These are phyloP conservation scores for Podila horticola DNA, from an alignment of 192 early-diverging fungal genomes.

Conservation along the genomic window DNA sequence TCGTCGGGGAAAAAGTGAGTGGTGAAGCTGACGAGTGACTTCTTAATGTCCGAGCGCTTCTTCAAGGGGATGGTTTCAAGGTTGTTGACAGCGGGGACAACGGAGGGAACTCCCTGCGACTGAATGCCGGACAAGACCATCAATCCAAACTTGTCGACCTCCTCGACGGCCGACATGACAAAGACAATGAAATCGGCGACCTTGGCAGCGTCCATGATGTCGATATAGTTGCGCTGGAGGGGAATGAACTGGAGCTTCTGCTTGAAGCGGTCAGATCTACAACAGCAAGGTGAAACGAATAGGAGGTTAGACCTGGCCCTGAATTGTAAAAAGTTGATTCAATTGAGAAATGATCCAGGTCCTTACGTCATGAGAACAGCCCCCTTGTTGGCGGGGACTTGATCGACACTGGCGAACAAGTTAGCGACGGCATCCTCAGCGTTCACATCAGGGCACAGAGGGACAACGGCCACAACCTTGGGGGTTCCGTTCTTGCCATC, in stretches of 20 bases:
- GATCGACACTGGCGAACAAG: constrained; percentile 58
- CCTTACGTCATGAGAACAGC: constrained; percentile 52
- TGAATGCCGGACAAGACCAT: constrained; percentile 84
- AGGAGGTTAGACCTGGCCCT: too few relatives aligned
- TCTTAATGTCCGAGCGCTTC: constrained; percentile 78
- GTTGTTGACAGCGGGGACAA: constrained; percentile 79
- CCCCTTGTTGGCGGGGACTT: constrained; percentile 41
- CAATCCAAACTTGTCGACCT: constrained; percentile 95
- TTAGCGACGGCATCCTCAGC: constrained; percentile 61
- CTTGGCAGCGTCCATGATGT: constrained; percentile 90
- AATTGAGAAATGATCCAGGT: background rate
- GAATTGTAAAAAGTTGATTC: background rate
- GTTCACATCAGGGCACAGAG: constrained; percentile 85
- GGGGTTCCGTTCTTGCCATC: constrained; percentile 83
- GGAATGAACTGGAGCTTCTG: constrained; percentile 90
- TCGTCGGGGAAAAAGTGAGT: constrained; percentile 90
- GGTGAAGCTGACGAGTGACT: constrained; percentile 87
- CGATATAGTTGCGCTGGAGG: constrained; percentile 79
- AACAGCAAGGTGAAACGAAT: too few relatives aligned
- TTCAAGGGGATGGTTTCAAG: constrained; percentile 72
- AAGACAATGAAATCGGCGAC: constrained; percentile 93
- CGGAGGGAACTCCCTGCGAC: constrained; percentile 85
- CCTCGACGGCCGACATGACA: constrained; percentile 86
- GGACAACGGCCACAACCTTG: constrained; percentile 91
- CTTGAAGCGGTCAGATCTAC: constrained; percentile 82